These are phyloP conservation scores for Penicillium palitans DNA, from an alignment of 2,329 filamentous ascomycete genomes.

Conservation along the genomic window DNA sequence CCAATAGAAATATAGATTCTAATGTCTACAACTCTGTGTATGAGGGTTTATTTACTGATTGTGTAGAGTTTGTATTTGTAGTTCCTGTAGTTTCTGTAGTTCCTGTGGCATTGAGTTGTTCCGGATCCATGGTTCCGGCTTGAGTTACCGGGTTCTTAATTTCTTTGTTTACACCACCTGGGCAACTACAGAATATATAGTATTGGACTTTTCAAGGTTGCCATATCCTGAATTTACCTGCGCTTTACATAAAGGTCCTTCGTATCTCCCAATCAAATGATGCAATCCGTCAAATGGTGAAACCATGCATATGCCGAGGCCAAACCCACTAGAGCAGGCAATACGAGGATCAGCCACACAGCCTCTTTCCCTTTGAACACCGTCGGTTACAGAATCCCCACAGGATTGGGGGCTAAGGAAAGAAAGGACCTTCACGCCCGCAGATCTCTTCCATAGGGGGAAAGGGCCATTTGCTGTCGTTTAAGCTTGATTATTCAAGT, in stretches of 20 bases:
- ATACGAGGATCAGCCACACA: constrained; percentile 20
- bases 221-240: neutral
- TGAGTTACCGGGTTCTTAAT: neutral
- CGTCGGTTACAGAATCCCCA: neutral
- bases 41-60: neutral
- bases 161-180: neutral
- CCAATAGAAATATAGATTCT: constrained; percentile 24
- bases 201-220: neutral
- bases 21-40: constrained; percentile 18
- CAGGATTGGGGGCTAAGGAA: neutral
- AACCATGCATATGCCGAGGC: neutral
- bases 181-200: too few relatives aligned
- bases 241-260: neutral
- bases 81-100: neutral
- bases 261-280: neutral
- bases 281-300: neutral
- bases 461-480: neutral
- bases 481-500: constrained; percentile 8
- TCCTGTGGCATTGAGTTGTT: neutral
- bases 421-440: constrained; percentile 5
- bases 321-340: constrained; percentile 4
- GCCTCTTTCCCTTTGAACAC: neutral
- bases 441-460: constrained; percentile 11
- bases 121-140: neutral
- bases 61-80: neutral